These are phyloP conservation scores for Ceratocystiopsis sp. DNA, from an alignment of 2,329 filamentous ascomycete species.

Conservation along the genomic window DNA sequence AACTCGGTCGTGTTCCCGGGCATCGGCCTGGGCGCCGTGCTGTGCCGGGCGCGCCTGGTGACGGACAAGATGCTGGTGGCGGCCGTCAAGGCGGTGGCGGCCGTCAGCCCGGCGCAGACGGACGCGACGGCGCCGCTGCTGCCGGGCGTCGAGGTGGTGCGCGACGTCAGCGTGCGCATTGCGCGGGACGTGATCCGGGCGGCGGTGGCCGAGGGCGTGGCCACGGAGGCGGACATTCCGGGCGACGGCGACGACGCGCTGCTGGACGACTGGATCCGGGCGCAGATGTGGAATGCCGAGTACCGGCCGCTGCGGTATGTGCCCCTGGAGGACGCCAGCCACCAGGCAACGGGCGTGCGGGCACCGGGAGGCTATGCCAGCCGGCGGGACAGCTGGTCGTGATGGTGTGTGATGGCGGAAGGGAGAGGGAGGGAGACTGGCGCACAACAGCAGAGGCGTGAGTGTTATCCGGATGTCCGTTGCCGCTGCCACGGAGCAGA, in stretches of 20 bases:
- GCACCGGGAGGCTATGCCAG: neutral
- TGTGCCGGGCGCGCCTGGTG: slow-evolving; percentile 48
- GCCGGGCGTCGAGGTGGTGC: slow-evolving; percentile 58
- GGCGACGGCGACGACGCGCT: slow-evolving; percentile 34
- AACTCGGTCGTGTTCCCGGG: slow-evolving; percentile 76
- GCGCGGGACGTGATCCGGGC: slow-evolving; percentile 58
- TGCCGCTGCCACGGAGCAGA: no score
- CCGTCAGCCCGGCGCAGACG: slow-evolving; percentile 49
- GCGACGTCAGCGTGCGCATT: slow-evolving; percentile 61
- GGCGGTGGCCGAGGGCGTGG: slow-evolving; percentile 52
- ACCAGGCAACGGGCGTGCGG: slow-evolving; percentile 34
- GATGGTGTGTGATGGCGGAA: neutral
- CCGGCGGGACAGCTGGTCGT: slow-evolving; percentile 5
- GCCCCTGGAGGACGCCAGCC: slow-evolving; percentile 29
- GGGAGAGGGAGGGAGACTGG: no score
- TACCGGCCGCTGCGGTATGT: slow-evolving; percentile 50
- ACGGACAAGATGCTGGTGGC: slow-evolving; percentile 70
- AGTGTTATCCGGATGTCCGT: no score
- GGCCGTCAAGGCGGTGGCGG: slow-evolving; percentile 56
- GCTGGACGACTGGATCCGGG: slow-evolving; percentile 53
- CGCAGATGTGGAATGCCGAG: slow-evolving; percentile 64
- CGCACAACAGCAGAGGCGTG: no score
- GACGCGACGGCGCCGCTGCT: slow-evolving; percentile 50
- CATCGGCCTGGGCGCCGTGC: slow-evolving; percentile 63
- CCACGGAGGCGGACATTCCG: slow-evolving; percentile 42